Evolutionary conservation across 2,329 filamentous ascomycete genomes (phyloP), one percentile per base, ranked within the genome.

Genomic region (Talaromyces sp.): DNA sequence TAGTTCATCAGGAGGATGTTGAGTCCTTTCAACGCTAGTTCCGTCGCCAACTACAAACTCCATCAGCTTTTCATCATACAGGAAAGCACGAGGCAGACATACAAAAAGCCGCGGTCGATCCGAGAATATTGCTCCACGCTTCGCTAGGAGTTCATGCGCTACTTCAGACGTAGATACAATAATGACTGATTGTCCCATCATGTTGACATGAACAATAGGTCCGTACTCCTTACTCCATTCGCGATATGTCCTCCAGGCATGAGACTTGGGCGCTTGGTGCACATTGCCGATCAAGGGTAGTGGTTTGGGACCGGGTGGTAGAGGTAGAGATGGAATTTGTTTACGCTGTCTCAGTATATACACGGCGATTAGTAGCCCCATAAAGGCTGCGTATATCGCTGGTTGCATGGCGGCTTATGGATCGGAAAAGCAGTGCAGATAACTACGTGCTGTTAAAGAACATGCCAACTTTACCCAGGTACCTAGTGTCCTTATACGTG

Each of bases 1-100:
- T 84, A 82, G 3, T 80, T 80, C 71, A 83, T 81, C 25, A 84
- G 81, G 22, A 84, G 73, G 35, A 84, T 75, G 27, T 77, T 80
- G 8, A 78, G 75, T 39, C 77, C 78, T 60, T 70, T 72, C 50
- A 68, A 52, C 11, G 68, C 68, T 27, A 70, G 31, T n/a, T 70
- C 67, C 0, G 65, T 61, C 15, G 68, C 68, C 31, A 69, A 45
- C 66, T 64, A 11, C 17, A 27, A 10, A 9, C 25, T 4, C 6
- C 22, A 31, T 59, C 10, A 64, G 62, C 19, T 63, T 27, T 17
- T 57, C 6, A 19, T 39, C 3, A n/a, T 27, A 37, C 11, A 49
- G 45, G 17, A 15, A 3, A 2, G 33, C 3, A n/a, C 7, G 3
- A 31, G 13, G 19, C 15, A 31, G 27, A n/a, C 54, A 33, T 39